Base-by-base conservation (phyloP, 1,284 basidiomycete genomes). In the Anthracocystis setariae region DNA sequence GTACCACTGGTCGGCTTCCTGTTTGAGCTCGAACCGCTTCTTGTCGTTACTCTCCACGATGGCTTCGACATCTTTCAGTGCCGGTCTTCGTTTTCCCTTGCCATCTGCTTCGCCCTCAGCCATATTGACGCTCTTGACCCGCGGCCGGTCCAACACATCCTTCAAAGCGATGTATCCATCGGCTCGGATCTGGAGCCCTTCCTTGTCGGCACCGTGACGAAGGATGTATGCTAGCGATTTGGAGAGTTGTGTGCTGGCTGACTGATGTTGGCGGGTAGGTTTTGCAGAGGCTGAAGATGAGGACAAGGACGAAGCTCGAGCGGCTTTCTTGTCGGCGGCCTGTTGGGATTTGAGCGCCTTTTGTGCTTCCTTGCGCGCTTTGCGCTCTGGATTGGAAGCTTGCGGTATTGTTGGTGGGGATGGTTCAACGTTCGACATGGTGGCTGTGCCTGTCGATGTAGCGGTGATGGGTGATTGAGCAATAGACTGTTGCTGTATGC, bases 211-310 rank as follows among this genome's bases (percentile, higher is more conserved):
- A 0, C 91, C 92, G 83, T 95, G 93, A 3, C 92, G 87, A 5
- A 95, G 86, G 24, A 95, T 87, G 86, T 91, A 94, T 0, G 92
- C 89, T 0, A 95, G 84, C 0, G 91, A 90, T 81, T 93, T 93
- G 18, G 90, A 92, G 20, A 90, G 84, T 21, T 83, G 76, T 32
- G 44, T 39, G 3, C 50, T 58, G 45, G 52, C 46, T 1, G 51
- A 21, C n/a, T 38, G 45, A 0, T 42, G 27, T 18, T 21, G 27
- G 17, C 18, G 3, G 15, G 51, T 59, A 17, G 35, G n/a, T 13
- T 13, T 25, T 18, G 17, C 23, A 46, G 18, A 10, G 13, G 29
- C 10, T 15, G 33, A 7, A 3, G 58, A 53, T 17, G 59, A 29
- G 5, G 51, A 44, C 12, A 55, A 39, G 2, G 50, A 27, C 9